Base-by-base conservation (phyloP, 2,329 filamentous ascomycete species). In the Didymella sp. region DNA sequence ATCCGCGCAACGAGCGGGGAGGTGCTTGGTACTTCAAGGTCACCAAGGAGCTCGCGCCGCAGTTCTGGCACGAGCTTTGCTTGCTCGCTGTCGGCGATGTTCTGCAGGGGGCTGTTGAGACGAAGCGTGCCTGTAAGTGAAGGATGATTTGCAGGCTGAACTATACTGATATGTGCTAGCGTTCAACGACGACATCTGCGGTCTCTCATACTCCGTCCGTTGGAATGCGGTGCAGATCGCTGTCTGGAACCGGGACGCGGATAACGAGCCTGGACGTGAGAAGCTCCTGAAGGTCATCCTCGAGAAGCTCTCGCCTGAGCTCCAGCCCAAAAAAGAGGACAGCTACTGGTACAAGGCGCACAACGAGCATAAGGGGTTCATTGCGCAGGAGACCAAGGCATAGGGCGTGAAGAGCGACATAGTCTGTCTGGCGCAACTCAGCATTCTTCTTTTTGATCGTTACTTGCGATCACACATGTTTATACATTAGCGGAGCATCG, bases 21-120 rank as follows among this genome's bases (percentile, higher is more conserved):
- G 94, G 94, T 46, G 89, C 90, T 74, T 97, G 92, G 92, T 96
- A 92, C 21, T 96, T 98, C 78, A 88, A 93, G 47, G 89, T 97
- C 41, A 87, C 89, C 62, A 96, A 96, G 81, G 83, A 82, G 60
- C 83, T 85, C 33, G 83, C 82, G 2, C 85, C 87, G 2, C 89
- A 89, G 68, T 89, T 91, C 72, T 97, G 89, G 91, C 92, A 88
- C 67, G 87, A 88, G 73, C 83, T 96, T 60, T 86, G 92, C 79
- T 80, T 94, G 73, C 83, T 95, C 76, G 91, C 91, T 30, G 91
- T 95, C 59, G 91, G 91, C 30, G 91, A 96, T 81, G 84, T 89
- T 71, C 80, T 96, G 61, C 89, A 95, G 78, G 82, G 85, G 62
- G 89, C 85, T 15, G 81, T 96, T 11, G 89, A 90, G 49, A 78